Base-by-base conservation (phyloP, 2,329 filamentous ascomycete genomes). In the Pseudogymnoascus sp. region DNA sequence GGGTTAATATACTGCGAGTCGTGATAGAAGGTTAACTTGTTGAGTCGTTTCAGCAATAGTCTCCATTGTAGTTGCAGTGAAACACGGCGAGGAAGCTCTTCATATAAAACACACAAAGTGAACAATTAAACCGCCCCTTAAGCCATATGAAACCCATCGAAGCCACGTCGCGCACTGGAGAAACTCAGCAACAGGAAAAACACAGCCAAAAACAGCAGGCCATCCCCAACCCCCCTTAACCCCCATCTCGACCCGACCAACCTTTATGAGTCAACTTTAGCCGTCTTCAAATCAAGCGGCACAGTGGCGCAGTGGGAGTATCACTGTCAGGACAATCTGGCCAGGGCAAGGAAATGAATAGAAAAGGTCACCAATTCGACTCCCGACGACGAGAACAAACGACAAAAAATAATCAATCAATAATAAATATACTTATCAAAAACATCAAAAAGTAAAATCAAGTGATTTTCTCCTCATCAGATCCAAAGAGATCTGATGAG, bases 191-290 rank as follows among this genome's bases (percentile, higher is more conserved):
- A 15, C 13, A n/a, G 15, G 47, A 61, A 13, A n/a, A 26, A 11
- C n/a, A 2, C 44, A 62, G 57, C 21, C 60, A 38, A 19, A 17
- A 63, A 57, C 61, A 61, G 35, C 19, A 40, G 6, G 6, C 31
- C 62, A 44, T 66, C 64, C 26, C 17, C 38, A 47, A 60, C 44
- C 13, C 38, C 60, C 59, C 60, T 63, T 33, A 64, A 33, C 8
- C 62, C 50, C 31, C 62, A 42, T 62, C 65, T 35, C 61, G 38
- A 33, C 50, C 61, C 62, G 33, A 64, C 67, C 67, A 61, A 47
- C 28, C 59, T 26, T 57, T 33, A 62, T 33, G 33, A 31, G 7
- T 4, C n/a, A 53, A 31, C 19, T 31, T 53, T 31, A 5, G 15
- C n/a, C 26, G 3, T 31, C 26, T 9, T 53, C n/a, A 50, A 50